Evolutionary conservation across 2,329 filamentous ascomycete genomes (phyloP).

Genomic region (Aspergillus tamarii): DNA sequence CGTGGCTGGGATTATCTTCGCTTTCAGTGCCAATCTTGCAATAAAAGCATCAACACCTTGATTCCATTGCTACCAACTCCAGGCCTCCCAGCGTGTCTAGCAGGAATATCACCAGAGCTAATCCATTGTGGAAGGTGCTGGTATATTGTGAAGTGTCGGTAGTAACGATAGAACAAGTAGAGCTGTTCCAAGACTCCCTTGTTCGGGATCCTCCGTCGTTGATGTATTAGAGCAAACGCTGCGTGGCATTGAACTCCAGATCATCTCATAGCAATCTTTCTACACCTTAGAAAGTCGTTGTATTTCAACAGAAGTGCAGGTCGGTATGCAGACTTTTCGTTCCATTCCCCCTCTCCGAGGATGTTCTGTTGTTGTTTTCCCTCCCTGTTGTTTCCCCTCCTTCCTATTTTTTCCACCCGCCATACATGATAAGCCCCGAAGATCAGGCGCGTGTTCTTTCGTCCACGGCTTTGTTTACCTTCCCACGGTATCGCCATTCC

Average conservation of each 20-base stretch:
- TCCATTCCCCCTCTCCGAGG: not conserved
- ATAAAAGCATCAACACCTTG: not conserved
- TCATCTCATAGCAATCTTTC: not conserved
- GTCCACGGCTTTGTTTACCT: not conserved
- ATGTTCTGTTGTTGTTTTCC: not conserved
- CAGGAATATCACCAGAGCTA: not conserved
- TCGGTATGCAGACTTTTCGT: not conserved
- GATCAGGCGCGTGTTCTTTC: not conserved
- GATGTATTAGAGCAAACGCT: not conserved
- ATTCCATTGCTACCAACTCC: not conserved
- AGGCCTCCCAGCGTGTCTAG: not conserved
- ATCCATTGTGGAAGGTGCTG: not conserved
- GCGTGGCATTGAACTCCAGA: not conserved
- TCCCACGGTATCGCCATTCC: not conserved
- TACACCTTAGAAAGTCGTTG: not conserved
- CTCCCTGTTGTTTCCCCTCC: not conserved
- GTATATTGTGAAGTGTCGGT: not conserved
- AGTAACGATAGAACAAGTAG: not conserved
- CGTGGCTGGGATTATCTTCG: not conserved
- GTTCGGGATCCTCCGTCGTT: not conserved
- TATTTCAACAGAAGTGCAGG: not conserved
- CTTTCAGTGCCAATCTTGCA: not conserved
- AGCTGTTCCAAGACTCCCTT: not conserved
- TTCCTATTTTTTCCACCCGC: slow-evolving; percentile 1
- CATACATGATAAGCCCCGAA: not conserved